Base-by-base conservation (phyloP, 257 asterid species). In the Nyctanthes arbortristis region DNA sequence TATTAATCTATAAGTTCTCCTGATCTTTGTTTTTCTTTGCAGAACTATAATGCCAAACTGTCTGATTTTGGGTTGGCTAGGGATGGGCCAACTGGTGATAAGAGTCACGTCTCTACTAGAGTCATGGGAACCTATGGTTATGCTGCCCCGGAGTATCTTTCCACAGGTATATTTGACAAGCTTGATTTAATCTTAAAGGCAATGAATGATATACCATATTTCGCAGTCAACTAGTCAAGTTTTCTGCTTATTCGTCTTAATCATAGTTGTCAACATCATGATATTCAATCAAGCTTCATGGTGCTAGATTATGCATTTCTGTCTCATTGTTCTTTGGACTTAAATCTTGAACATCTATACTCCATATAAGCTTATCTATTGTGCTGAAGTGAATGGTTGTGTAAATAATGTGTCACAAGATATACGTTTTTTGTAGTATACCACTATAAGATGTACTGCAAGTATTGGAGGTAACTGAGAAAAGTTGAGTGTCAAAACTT, bases 51-150 rank as follows among this genome's bases (percentile, higher is more conserved):
- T 30, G 92, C 88, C 16, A 88, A 85, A 75, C 92, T 88, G 57
- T 88, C 92, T 43, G 95, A 88, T 80, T 88, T 85, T 29, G 95
- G 95, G 63, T 68, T 88, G 81, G 95, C 95, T 9, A 73, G 92
- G 69, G 95, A 85, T 27, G 95, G 95, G 71, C 95, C 92, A 18
- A 73, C 88, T 0, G 95, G 81, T 30, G 95, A 84, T 75, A 78
- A 80, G 74, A 88, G 90, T 61, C 85, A 88, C 13, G 92, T 88
- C 75, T 85, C 92, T 7, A 88, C 92, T 25, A 52, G 88, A 74
- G 87, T 87, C 24, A 84, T 82, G 87, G 93, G 93, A 49, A 87
- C 93, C 64, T 78, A 80, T 56, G 93, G 93, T 33, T 87, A 87
- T 72, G 90, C 90, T 20, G 93, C 88, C 58, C 93, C 93, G 0